A percentile compares a stretch with the other conserved stretches of the same genome.
Conservation (phyloP, 306 rosid genomes). For the Cicer yamashitae region DNA sequence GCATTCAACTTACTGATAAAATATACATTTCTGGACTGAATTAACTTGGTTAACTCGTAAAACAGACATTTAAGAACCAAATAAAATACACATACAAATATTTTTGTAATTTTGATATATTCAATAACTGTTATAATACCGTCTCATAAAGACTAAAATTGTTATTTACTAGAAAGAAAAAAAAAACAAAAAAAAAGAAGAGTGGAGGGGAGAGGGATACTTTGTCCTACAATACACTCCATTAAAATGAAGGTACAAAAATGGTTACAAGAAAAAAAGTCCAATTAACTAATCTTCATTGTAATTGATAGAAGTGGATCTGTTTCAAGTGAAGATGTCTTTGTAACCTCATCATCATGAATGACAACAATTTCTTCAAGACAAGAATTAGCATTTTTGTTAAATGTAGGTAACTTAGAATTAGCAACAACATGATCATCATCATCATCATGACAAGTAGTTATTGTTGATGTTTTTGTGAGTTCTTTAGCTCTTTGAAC, state of each 20-base stretch:
- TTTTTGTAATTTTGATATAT: no score
- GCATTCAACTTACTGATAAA: no score
- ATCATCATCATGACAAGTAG: slow-evolving; percentile 14
- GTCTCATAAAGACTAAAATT: no score
- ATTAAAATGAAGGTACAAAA: slow-evolving; percentile 49
- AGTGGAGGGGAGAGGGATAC: background rate
- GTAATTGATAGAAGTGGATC: slow-evolving; percentile 54
- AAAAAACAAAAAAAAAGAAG: slow-evolving; percentile 8
- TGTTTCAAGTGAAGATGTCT: slow-evolving; percentile 59
- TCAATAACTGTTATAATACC: no score
- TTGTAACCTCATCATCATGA: slow-evolving; percentile 45
- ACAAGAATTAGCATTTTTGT: slow-evolving; percentile 30
- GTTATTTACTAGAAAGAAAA: background rate
- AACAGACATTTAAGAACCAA: no score
- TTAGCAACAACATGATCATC: slow-evolving; percentile 20
- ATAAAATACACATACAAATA: no score
- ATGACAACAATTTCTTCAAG: slow-evolving; percentile 62
- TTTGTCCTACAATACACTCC: slow-evolving; percentile 47
- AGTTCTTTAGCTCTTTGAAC: slow-evolving; percentile 68
- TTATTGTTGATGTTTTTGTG: slow-evolving; percentile 48
- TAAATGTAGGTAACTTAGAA: slow-evolving; percentile 43
- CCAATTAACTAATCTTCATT: slow-evolving; percentile 31
- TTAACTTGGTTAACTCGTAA: no score
- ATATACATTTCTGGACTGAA: no score
- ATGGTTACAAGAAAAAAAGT: slow-evolving; percentile 17